phyloP scores from a whole-genome alignment of 2,329 filamentous ascomycete species.

The Alternaria viburni region DNA sequence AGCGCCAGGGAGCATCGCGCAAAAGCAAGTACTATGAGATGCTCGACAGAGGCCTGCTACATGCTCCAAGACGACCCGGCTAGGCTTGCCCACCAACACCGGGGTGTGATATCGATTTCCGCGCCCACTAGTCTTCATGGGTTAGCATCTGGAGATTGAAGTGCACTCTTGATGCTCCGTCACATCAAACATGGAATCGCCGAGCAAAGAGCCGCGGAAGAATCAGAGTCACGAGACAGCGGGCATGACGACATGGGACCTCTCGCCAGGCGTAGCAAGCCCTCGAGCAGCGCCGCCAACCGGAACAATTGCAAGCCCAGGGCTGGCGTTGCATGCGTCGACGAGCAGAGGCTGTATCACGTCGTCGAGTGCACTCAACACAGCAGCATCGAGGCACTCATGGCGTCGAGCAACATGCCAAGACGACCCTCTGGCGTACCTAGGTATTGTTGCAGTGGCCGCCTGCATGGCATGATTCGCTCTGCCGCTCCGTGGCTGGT shows the following conservation, averaged over 20 bases:
- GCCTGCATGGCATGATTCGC: constrained; percentile 42
- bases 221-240: constrained; percentile 4
- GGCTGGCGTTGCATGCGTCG: constrained; percentile 34
- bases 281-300: constrained; percentile 12
- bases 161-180: constrained; percentile 10
- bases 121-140: constrained; percentile 23
- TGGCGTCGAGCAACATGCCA: constrained; percentile 26
- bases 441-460: constrained; percentile 36
- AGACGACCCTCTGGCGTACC: constrained; percentile 28
- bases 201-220: constrained; percentile 6
- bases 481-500: constrained; percentile 28
- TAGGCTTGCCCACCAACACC: constrained; percentile 16
- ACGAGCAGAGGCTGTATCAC: constrained; percentile 27
- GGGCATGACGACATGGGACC: constrained; percentile 10
- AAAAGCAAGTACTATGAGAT: constrained; percentile 41
- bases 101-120: constrained; percentile 17
- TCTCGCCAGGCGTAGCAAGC: constrained; percentile 1
- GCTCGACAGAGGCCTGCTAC: constrained; percentile 16
- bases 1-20: constrained; percentile 37
- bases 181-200: constrained; percentile 2
- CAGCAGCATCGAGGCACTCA: constrained; percentile 24
- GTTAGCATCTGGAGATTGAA: constrained; percentile 13
- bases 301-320: constrained; percentile 28
- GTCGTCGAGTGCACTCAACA: constrained; percentile 28
- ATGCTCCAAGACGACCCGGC: constrained; percentile 29